Conservation (phyloP, 2,329 filamentous ascomycete species). For the Aspergillus pseudotamarii region DNA sequence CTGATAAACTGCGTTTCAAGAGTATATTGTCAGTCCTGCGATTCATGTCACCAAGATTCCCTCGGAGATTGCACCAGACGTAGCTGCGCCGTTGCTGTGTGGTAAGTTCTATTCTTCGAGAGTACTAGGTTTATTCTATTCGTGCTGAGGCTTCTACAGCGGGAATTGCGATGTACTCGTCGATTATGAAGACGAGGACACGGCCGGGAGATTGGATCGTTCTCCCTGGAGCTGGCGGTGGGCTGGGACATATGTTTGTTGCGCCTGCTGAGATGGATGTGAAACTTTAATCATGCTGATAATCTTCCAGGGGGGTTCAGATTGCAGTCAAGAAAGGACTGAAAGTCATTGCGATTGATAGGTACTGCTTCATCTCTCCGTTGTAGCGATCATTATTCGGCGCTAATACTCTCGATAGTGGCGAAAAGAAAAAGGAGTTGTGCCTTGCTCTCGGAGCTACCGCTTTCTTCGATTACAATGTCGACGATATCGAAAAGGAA, state of each 20-base stretch:
- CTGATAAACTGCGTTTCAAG: conserved; percentile 14
- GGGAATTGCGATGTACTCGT: conserved; percentile 44
- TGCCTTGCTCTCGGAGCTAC: conserved; percentile 38
- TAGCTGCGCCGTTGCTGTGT: conserved; percentile 41
- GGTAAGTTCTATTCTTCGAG: conserved; percentile 25
- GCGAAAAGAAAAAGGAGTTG: conserved; percentile 37
- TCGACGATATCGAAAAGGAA: conserved; percentile 41
- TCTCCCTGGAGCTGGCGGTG: conserved; percentile 41
- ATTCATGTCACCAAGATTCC: conserved; percentile 41
- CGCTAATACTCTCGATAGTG: conserved; percentile 21
- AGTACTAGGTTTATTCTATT: background rate
- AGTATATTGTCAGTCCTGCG: conserved; percentile 41
- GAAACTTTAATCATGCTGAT: background rate
- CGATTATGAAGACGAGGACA: conserved; percentile 41
- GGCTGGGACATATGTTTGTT: conserved; percentile 42
- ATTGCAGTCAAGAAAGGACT: conserved; percentile 40
- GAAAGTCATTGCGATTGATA: conserved; percentile 43
- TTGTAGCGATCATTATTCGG: background rate
- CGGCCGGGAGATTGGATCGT: conserved; percentile 39
- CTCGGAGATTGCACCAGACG: conserved; percentile 31
- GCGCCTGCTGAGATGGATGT: background rate
- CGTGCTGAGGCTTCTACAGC: conserved; percentile 22
- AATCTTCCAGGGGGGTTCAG: conserved; percentile 36
- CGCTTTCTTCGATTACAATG: conserved; percentile 38
- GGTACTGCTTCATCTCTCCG: conserved; percentile 19